Evolutionary conservation across 768 basidiomycete genomes (phyloP).

Genomic region (Paxillus rubicundulus): DNA sequence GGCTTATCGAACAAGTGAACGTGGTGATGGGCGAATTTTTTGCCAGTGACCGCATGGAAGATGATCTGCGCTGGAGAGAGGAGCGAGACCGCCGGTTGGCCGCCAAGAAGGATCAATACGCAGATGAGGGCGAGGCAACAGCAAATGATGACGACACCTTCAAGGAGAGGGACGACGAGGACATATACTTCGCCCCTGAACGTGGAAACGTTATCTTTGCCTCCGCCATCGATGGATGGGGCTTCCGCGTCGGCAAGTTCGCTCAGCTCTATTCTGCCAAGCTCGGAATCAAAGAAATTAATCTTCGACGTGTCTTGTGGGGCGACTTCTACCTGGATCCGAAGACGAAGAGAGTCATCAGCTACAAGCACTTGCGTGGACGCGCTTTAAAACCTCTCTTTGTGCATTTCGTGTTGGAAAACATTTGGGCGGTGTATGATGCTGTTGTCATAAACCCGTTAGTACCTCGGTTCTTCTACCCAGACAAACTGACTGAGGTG

Average conservation of each 20-base stretch:
- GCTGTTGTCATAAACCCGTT: slow-evolving; percentile 86
- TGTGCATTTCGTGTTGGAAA: slow-evolving; percentile 95
- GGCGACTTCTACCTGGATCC: slow-evolving; percentile 97
- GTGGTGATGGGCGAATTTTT: slow-evolving; percentile 98
- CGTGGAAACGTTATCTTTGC: slow-evolving; percentile 96
- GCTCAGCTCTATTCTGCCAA: slow-evolving; percentile 90
- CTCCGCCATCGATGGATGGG: slow-evolving; percentile 96
- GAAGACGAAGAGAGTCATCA: slow-evolving; percentile 90
- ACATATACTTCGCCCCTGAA: slow-evolving; percentile 96
- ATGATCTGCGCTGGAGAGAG: slow-evolving; percentile 92
- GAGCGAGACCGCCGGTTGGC: slow-evolving; percentile 82
- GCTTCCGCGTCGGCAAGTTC: slow-evolving; percentile 91
- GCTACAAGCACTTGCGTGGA: slow-evolving; percentile 85
- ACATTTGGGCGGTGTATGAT: slow-evolving; percentile 96
- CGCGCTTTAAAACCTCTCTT: slow-evolving; percentile 90
- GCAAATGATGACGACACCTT: slow-evolving; percentile 66
- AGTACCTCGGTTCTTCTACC: slow-evolving; percentile 34
- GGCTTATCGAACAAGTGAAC: slow-evolving; percentile 95
- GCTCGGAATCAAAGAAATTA: slow-evolving; percentile 85
- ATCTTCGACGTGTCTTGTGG: slow-evolving; percentile 86
- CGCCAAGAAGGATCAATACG: slow-evolving; percentile 66
- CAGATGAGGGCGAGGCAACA: slow-evolving; percentile 61
- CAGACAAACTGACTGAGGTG: slow-evolving; percentile 12
- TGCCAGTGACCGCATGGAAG: slow-evolving; percentile 94
- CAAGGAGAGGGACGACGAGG: slow-evolving; percentile 96